Base-by-base conservation (phyloP, 148 eudicot species). In the Vaccinium myrtillus region DNA sequence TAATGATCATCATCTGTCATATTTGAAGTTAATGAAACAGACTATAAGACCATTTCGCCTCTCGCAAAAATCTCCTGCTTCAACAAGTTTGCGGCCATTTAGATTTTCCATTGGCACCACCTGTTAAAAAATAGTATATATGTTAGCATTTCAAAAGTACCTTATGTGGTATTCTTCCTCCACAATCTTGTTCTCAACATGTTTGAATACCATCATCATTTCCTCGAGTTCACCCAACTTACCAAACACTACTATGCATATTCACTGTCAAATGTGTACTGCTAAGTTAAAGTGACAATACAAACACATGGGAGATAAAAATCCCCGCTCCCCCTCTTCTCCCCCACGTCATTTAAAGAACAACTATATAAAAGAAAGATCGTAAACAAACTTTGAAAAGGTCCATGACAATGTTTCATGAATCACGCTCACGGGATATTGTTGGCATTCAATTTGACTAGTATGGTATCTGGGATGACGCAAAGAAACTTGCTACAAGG, bases 31-130 rank as follows among this genome's bases (percentile, higher is more conserved):
- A n/a, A 25, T 19, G 75, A 81, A 58, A 84, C 77, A 81, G 84
- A 78, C 25, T 58, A 65, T 87, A 75, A 71, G 59, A 92, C 99
- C 99, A 87, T 97, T 97, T 93, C 98, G 89, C 91, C 99, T 93
- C 89, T 97, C 99, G 84, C 98, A 95, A 85, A 95, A 95, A 43
- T 97, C 98, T 87, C 99, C 99, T 71, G 78, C 95, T 82, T 97
- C 99, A 81, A 97, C 99, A 87, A 91, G 94, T 87, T 94, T 91
- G 85, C 99, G 96, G 21, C 99, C 99, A 87, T 95, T 97, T 82
- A 92, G 51, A 90, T 97, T 97, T 89, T 97, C 99, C 91, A 95
- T 87, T 19, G 99, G 99, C 79, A 97, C 96, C 74, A 97, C 90
- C 99, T 97, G 89, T 85, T 49, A 82, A 30, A 84, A 14, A 83